A percentile compares a stretch with the other conserved stretches of the same genome.
Conservation (phyloP, 371 early-diverging fungal species). For the Lichtheimia ramosa region DNA sequence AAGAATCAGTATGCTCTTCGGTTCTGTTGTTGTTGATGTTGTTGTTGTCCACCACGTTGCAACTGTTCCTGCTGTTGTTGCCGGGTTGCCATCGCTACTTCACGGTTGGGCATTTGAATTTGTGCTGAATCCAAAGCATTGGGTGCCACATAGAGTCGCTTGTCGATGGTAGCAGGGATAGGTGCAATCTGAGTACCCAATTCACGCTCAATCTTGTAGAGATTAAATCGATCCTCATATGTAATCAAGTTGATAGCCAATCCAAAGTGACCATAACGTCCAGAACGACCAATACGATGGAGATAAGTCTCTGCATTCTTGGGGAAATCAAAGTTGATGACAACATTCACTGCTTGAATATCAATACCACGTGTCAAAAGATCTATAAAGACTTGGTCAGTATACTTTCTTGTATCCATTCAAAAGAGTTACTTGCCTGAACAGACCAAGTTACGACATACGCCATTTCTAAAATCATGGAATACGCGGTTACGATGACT, state of each 20-base stretch:
- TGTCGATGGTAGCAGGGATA: conserved; percentile 95
- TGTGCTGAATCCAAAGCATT: conserved; percentile 56
- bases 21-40: conserved; percentile 33
- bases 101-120: conserved; percentile 44
- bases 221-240: conserved; percentile 93
- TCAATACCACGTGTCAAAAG: conserved; percentile 99
- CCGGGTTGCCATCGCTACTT: conserved; percentile 49
- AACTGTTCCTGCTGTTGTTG: conserved; percentile 48
- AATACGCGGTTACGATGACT: conserved; percentile 97
- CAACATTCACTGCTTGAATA: conserved; percentile 98
- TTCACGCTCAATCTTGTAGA: conserved; percentile 96
- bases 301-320: conserved; percentile 98
- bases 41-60: conserved; percentile 20
- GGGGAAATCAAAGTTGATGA: conserved; percentile 99
- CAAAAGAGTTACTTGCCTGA: conserved; percentile 51
- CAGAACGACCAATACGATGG: conserved; percentile 98
- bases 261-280: conserved; percentile 98
- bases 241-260: conserved; percentile 97
- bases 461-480: conserved; percentile 97
- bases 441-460: conserved; percentile 95
- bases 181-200: conserved; percentile 96
- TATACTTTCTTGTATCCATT: not conserved
- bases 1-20: conserved; percentile 27
- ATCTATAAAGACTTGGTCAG: conserved; percentile 54
- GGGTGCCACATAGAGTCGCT: conserved; percentile 84